These are phyloP conservation scores for Salix arbutifolia DNA, from an alignment of 345 rosid species.

Conservation along the genomic window DNA sequence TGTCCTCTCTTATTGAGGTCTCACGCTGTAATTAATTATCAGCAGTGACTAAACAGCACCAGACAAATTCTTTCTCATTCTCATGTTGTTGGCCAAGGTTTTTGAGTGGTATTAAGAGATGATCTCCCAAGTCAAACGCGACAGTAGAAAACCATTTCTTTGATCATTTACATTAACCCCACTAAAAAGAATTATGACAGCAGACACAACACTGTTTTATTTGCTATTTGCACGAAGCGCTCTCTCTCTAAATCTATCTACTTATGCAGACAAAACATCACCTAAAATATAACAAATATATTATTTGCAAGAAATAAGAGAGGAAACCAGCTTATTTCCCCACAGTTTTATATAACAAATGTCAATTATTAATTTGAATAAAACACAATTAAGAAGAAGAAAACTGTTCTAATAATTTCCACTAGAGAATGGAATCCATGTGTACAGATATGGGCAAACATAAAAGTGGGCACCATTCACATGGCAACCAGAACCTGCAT, in stretches of 20 bases:
- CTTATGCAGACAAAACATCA: neutral
- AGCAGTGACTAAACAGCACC: neutral
- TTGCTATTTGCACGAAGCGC: too few species aligned
- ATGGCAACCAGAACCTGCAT: neutral
- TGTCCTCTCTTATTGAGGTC: neutral
- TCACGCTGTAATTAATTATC: neutral
- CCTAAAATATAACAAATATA: neutral
- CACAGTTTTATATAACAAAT: constrained; percentile 2
- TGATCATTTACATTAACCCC: constrained; percentile 11
- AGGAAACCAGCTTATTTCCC: neutral
- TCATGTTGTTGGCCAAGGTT: constrained; percentile 4
- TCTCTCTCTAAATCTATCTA: neutral
- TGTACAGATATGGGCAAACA: constrained; percentile 11
- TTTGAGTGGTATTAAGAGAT: neutral
- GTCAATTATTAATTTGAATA: neutral
- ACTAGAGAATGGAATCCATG: constrained; percentile 29
- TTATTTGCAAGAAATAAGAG: neutral
- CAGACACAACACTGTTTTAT: neutral
- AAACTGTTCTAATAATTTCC: neutral
- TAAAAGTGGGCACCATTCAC: neutral
- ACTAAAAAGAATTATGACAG: constrained; percentile 7
- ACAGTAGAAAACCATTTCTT: neutral
- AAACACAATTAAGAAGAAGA: neutral
- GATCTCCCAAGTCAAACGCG: neutral
- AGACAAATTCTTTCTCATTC: neutral